Percentiles rank a stretch among this genome's conserved stretches.
These are phyloP conservation scores for Trichoderma erinaceum DNA, from an alignment of 495 filamentous ascomycete genomes.

Conservation along the genomic window DNA sequence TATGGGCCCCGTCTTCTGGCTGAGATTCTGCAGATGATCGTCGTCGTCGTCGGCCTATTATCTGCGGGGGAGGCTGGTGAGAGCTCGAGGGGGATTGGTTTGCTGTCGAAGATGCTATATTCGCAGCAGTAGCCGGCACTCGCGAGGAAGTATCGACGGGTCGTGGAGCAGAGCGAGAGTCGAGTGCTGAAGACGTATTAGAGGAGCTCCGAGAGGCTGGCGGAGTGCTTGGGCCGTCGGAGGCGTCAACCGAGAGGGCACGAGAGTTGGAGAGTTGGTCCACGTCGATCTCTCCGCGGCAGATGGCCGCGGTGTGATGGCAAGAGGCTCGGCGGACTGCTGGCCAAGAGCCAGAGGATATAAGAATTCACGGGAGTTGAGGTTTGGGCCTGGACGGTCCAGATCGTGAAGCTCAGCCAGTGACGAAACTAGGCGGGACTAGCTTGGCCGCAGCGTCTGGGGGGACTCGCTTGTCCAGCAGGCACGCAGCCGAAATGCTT, in stretches of 20 bases:
- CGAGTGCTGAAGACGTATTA: conserved; percentile 34
- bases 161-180: conserved; percentile 20
- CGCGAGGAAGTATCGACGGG: conserved; percentile 18
- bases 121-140: conserved; percentile 13
- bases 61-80: conserved; percentile 17
- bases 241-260: conserved; percentile 27
- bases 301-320: conserved; percentile 13
- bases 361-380: not conserved
- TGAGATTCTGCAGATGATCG: conserved; percentile 10
- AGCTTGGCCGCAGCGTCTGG: not conserved
- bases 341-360: not conserved
- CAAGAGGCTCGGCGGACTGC: not conserved
- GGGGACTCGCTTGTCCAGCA: not conserved
- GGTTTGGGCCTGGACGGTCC: not conserved
- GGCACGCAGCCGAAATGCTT: not conserved
- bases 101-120: conserved; percentile 12
- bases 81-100: not conserved
- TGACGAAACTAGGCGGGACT: not conserved
- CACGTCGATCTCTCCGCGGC: conserved; percentile 17
- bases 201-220: conserved; percentile 31
- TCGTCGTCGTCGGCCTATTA: conserved; percentile 26
- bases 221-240: conserved; percentile 43
- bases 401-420: not conserved
- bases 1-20: conserved; percentile 22
- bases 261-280: conserved; percentile 13